Evolutionary conservation across 495 filamentous ascomycete species (phyloP).

Genomic region (Alectoria sarmentosa): DNA sequence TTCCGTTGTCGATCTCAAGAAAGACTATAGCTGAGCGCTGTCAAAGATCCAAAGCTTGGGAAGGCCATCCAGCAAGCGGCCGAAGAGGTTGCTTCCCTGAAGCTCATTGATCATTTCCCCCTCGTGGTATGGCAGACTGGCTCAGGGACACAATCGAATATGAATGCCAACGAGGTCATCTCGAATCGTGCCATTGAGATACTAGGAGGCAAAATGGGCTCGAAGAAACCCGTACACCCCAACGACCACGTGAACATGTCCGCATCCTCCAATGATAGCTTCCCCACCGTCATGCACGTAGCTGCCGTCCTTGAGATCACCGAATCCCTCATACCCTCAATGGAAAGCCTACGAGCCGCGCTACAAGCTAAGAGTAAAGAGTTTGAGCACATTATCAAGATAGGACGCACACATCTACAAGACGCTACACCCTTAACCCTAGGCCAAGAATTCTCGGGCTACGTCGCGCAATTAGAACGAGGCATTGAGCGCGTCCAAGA

Average conservation of each 20-base stretch:
- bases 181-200: slow-evolving; percentile 99
- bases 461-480: slow-evolving; percentile 86
- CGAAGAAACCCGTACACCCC: slow-evolving; percentile 96
- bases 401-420: slow-evolving; percentile 95
- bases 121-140: slow-evolving; percentile 99
- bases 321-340: slow-evolving; percentile 71
- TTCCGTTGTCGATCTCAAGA: slow-evolving; percentile 25
- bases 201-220: slow-evolving; percentile 84
- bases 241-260: slow-evolving; percentile 99
- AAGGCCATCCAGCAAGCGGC: slow-evolving; percentile 93
- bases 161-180: slow-evolving; percentile 99
- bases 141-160: slow-evolving; percentile 98
- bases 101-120: slow-evolving; percentile 96
- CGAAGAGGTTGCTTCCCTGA: slow-evolving; percentile 84
- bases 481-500: slow-evolving; percentile 83
- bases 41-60: slow-evolving; percentile 77
- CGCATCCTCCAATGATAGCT: slow-evolving; percentile 97
- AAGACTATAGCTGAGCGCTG: slow-evolving; percentile 18
- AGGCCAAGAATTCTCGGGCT: slow-evolving; percentile 97
- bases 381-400: slow-evolving; percentile 94
- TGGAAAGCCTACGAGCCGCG: slow-evolving; percentile 72
- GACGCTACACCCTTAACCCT: slow-evolving; percentile 95
- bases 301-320: slow-evolving; percentile 92
- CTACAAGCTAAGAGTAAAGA: slow-evolving; percentile 85
- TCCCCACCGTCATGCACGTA: slow-evolving; percentile 99